Evolutionary conservation across 176 grass and related monocot genomes (phyloP).

Genomic region (Rhipidocladum racemiflorum): DNA sequence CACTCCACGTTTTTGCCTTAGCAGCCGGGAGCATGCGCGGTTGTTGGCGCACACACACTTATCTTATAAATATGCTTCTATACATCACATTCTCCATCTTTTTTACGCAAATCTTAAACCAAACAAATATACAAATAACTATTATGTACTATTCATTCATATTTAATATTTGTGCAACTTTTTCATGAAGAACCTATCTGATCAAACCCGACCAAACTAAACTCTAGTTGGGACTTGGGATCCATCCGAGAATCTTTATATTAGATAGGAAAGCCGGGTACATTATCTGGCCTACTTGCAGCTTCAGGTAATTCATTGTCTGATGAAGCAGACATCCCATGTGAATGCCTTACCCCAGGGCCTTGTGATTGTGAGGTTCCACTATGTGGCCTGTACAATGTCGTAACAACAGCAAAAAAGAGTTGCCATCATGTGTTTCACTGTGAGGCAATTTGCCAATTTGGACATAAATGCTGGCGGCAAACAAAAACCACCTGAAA

Average conservation of each 20-base stretch:
- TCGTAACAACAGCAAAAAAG: background rate
- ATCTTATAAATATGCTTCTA: no score
- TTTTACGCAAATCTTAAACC: no score
- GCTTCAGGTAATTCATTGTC: background rate
- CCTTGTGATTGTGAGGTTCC: background rate
- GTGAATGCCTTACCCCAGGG: background rate
- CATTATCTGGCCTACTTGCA: background rate
- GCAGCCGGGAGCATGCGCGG: background rate
- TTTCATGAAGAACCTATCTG: background rate
- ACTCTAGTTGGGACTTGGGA: background rate
- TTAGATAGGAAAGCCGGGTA: background rate
- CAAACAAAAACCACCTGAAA: slow-evolving; percentile 11
- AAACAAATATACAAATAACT: no score
- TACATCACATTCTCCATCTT: no score
- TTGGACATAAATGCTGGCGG: background rate
- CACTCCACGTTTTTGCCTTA: background rate
- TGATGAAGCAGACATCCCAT: background rate
- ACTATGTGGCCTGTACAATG: background rate
- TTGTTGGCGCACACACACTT: background rate
- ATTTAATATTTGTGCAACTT: no score
- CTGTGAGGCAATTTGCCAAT: background rate
- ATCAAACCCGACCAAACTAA: slow-evolving; percentile 7
- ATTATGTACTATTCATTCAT: no score
- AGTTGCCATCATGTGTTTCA: background rate
- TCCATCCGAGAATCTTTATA: background rate